phyloP scores from a whole-genome alignment of 129 eudicot species.

The Lonicera japonica region DNA sequence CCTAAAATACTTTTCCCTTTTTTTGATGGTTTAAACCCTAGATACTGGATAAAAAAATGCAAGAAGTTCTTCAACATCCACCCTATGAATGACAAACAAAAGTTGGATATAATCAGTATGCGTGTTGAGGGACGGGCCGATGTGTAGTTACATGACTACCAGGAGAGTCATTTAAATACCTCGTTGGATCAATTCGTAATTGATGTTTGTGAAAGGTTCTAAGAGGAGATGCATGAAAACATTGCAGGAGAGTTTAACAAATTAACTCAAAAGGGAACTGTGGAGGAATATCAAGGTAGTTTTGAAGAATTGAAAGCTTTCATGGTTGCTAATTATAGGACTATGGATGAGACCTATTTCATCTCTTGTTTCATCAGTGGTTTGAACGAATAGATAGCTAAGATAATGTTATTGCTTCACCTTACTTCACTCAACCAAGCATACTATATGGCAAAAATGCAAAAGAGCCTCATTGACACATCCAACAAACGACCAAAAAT shows the following conservation, averaged over 20 bases:
- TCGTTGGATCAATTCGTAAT: neutral
- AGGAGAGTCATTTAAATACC: neutral
- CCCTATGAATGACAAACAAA: neutral
- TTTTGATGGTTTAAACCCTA: neutral
- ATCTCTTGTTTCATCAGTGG: neutral
- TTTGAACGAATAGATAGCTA: neutral
- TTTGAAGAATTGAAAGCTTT: neutral
- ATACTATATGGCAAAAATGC: neutral
- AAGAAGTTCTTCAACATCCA: neutral
- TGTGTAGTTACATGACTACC: neutral
- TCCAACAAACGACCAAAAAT: neutral
- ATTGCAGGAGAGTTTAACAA: neutral
- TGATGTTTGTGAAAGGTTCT: neutral
- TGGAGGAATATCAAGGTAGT: neutral
- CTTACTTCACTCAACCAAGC: neutral
- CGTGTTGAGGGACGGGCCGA: neutral
- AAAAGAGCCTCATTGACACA: neutral
- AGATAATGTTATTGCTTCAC: neutral
- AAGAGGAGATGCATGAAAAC: neutral
- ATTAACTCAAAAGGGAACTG: neutral
- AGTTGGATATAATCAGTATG: neutral
- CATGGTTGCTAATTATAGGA: neutral
- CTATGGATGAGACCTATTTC: neutral
- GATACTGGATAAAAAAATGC: neutral
- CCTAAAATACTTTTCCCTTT: neutral